Conservation (phyloP, 2,329 filamentous ascomycete species). For the Aspergillus hiratsukae region DNA sequence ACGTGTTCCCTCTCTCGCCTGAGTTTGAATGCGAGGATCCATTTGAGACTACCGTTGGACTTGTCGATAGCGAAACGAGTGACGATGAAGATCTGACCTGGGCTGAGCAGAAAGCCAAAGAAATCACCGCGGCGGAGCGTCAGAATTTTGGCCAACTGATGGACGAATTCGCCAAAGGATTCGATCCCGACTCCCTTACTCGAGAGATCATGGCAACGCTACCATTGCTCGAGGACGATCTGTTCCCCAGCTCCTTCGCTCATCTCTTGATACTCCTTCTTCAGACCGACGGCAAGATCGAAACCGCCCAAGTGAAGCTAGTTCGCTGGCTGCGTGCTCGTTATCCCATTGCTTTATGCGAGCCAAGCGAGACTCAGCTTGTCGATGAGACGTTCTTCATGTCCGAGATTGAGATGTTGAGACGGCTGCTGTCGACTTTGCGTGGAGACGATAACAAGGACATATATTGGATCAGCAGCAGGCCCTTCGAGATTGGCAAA, state of each 20-base stretch:
- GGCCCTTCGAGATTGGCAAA: constrained; percentile 5
- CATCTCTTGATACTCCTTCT: constrained; percentile 23
- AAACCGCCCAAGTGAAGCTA: constrained; percentile 61
- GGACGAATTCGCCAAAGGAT: constrained; percentile 16
- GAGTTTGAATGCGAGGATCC: background rate
- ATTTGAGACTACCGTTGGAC: background rate
- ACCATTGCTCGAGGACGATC: constrained; percentile 2
- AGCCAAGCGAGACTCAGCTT: constrained; percentile 3
- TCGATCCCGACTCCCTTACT: constrained; percentile 15
- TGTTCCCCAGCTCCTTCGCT: constrained; percentile 19
- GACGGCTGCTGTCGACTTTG: constrained; percentile 18
- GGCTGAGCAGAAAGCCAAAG: constrained; percentile 9
- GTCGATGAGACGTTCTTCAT: constrained; percentile 17
- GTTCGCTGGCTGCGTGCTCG: constrained; percentile 58
- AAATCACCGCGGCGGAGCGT: constrained; percentile 9
- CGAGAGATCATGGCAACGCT: constrained; percentile 8
- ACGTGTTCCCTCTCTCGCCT: background rate
- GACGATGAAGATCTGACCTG: constrained; percentile 1
- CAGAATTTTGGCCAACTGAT: constrained; percentile 11
- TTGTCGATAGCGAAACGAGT: constrained; percentile 9
- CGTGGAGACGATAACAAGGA: constrained; percentile 10
- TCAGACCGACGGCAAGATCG: constrained; percentile 52
- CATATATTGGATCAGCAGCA: constrained; percentile 17
- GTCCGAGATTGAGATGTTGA: constrained; percentile 19
- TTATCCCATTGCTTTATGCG: constrained; percentile 2